Conservation (phyloP, 164 flowering plant species). For the Vitis rupestris region DNA sequence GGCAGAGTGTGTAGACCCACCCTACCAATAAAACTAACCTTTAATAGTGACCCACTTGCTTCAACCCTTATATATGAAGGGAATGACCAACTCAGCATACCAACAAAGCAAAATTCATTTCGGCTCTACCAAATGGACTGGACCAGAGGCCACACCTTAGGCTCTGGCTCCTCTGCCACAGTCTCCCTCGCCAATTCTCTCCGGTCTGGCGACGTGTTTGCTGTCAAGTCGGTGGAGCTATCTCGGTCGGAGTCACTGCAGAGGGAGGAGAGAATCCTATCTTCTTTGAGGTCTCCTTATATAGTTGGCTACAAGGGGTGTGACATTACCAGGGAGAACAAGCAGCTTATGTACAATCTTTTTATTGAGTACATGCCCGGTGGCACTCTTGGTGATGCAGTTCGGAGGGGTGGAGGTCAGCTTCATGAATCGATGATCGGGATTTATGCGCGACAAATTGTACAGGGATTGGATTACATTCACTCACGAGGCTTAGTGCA, state of each 20-base stretch:
- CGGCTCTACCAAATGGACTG: constrained; percentile 42
- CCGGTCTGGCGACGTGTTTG: constrained; percentile 46
- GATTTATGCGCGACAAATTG: constrained; percentile 37
- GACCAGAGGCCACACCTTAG: constrained; percentile 60
- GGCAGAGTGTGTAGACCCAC: background rate
- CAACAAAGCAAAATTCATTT: background rate
- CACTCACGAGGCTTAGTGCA: constrained; percentile 64
- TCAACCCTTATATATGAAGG: constrained; percentile 1
- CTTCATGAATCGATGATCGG: constrained; percentile 46
- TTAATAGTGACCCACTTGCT: background rate
- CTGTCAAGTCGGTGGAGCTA: constrained; percentile 67
- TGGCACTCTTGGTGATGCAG: constrained; percentile 51
- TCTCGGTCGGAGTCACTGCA: constrained; percentile 36
- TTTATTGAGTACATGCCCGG: constrained; percentile 67
- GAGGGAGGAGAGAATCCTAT: constrained; percentile 57
- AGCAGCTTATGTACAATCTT: constrained; percentile 46
- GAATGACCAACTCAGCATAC: background rate
- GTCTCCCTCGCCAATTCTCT: constrained; percentile 49
- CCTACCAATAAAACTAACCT: constrained; percentile 6
- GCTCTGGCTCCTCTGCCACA: constrained; percentile 43
- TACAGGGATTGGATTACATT: constrained; percentile 57
- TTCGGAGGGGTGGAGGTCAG: constrained; percentile 35
- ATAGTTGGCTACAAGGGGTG: constrained; percentile 55
- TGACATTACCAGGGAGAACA: constrained; percentile 48
- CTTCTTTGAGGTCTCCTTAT: constrained; percentile 36